Base-by-base conservation (phyloP, 768 basidiomycete genomes). In the Roridomyces roridus region DNA sequence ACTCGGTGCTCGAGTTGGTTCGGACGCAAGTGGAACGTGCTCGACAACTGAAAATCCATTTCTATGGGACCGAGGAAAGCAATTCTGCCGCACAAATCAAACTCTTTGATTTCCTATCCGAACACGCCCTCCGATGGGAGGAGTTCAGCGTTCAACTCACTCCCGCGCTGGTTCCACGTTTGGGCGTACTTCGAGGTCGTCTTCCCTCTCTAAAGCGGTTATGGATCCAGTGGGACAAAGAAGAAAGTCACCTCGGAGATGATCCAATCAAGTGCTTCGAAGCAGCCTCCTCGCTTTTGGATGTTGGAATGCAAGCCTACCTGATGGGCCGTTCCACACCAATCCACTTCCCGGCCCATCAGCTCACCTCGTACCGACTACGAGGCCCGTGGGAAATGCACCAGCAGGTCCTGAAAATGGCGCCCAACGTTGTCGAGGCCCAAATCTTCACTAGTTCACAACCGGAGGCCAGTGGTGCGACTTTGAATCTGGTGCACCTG, bases 171-270 rank as follows among this genome's bases (percentile, higher is more conserved):
- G n/a, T 55, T 1, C 39, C 53, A 0, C 11, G 25, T 2, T 10
- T 55, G 15, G 0, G 28, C 24, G 23, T n/a, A 7, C 23, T 46
- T 3, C 52, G 42, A 21, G 34, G 29, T 26, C 40, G 21, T 5
- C 5, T 55, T 4, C 45, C 39, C 7, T 42, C 21, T 5, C n/a
- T 55, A 23, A 14, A 18, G 18, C 21, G 40, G 18, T 31, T 47
- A 35, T 47, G 29, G n/a, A 31, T 55, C 6, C 21, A 47, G n/a
- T 55, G 53, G 53, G 10, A n/a, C n/a, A n/a, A n/a, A n/a, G n/a
- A 25, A 23, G 39, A 41, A 18, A 47, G 45, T 23, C 37, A 47
- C 14, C 5, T 10, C 3, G 29, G n/a, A 4, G 34, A 35, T 10
- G 41, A 56, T 3, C 37, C 47, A 2, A 42, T 56, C n/a, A 40